Evolutionary conservation across 2,329 filamentous ascomycete genomes (phyloP).

Genomic region (Pseudogymnoascus verrucosus): DNA sequence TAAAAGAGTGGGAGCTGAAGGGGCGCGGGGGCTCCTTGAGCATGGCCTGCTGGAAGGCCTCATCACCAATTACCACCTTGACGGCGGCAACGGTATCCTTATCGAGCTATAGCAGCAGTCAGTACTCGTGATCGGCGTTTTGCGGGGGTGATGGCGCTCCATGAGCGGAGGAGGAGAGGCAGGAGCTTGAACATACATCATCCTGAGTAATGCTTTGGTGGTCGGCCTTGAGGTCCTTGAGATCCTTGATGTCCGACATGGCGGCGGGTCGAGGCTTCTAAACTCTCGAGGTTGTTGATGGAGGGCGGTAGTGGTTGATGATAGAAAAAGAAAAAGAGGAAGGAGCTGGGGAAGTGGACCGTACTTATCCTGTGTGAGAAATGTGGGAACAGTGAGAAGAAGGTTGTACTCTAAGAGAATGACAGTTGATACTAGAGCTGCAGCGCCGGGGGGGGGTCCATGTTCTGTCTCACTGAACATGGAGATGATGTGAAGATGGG

Average conservation of each 20-base stretch:
- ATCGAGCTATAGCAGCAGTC: not conserved
- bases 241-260: not conserved
- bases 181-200: not conserved
- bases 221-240: not conserved
- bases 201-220: not conserved
- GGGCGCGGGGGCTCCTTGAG: conserved; percentile 42
- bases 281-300: conserved; percentile 1
- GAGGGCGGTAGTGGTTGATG: not conserved
- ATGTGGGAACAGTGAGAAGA: not conserved
- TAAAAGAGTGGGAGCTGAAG: conserved; percentile 32
- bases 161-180: not conserved
- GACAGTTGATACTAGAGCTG: not conserved
- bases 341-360: not conserved
- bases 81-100: conserved; percentile 21
- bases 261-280: not conserved
- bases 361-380: conserved; percentile 1
- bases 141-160: not conserved
- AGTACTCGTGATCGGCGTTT: not conserved
- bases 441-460: not conserved
- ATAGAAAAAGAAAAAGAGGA: not conserved
- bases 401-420: conserved; percentile 5
- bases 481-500: conserved; percentile 1
- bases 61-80: conserved; percentile 42
- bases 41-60: conserved; percentile 47
- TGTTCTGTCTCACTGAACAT: not conserved